Conservation (phyloP, 305 asterid genomes). For the Caryopteris hybrid region DNA sequence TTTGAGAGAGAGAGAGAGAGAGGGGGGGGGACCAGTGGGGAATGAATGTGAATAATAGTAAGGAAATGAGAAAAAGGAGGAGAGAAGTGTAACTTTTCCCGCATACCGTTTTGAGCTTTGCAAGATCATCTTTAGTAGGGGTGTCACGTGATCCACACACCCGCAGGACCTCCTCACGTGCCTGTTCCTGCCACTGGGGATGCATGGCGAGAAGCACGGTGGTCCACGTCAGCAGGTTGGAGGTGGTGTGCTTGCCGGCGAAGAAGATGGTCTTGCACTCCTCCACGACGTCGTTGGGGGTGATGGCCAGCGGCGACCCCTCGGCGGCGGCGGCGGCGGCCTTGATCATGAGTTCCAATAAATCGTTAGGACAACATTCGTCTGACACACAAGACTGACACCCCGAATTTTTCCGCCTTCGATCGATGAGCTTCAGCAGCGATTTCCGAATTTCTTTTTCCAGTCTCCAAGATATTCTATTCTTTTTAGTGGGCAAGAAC, state of each 20-base stretch:
- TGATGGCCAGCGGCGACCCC: slow-evolving; percentile 30
- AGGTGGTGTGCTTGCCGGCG: slow-evolving; percentile 93
- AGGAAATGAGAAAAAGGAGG: neutral
- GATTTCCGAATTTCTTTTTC: slow-evolving; percentile 73
- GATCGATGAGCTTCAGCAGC: slow-evolving; percentile 60
- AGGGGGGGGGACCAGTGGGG: slow-evolving; percentile 28
- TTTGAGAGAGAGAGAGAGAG: neutral
- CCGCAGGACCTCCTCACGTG: slow-evolving; percentile 96
- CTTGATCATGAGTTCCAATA: slow-evolving; percentile 77
- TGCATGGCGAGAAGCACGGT: slow-evolving; percentile 86
- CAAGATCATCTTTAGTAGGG: slow-evolving; percentile 63
- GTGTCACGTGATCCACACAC: slow-evolving; percentile 90
- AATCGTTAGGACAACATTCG: slow-evolving; percentile 78
- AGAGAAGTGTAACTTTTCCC: no score
- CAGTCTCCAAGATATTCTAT: slow-evolving; percentile 82
- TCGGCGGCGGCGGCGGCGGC: slow-evolving; percentile 29
- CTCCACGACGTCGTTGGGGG: slow-evolving; percentile 70
- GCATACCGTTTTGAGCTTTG: slow-evolving; percentile 84
- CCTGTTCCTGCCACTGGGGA: slow-evolving; percentile 93
- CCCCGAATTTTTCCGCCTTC: slow-evolving; percentile 31
- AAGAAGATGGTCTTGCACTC: slow-evolving; percentile 95
- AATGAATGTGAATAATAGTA: neutral
- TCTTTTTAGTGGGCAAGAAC: slow-evolving; percentile 81
- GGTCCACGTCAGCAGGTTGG: slow-evolving; percentile 92
- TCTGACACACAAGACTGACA: slow-evolving; percentile 38